Percentiles rank a stretch among this genome's conserved stretches.
phyloP scores from a whole-genome alignment of 2,329 filamentous ascomycete species.

The Talaromyces sp. region DNA sequence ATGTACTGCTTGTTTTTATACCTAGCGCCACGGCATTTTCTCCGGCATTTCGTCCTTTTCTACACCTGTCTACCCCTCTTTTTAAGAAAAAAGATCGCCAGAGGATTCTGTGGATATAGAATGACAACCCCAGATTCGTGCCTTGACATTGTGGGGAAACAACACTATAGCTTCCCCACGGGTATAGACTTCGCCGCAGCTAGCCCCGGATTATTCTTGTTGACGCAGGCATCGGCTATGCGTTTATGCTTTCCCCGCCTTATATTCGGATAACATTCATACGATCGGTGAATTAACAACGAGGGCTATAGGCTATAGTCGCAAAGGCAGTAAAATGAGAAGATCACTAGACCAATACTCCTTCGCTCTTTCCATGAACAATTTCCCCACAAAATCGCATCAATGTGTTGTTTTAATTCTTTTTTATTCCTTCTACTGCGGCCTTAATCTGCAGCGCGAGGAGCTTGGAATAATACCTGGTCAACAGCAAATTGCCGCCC shows the following conservation, averaged over 20 bases:
- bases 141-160: not conserved
- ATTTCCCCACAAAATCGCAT: not conserved
- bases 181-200: not conserved
- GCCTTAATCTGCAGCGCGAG: constrained; percentile 48
- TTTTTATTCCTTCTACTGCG: constrained; percentile 24
- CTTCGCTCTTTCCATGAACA: not conserved
- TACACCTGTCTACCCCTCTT: not conserved
- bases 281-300: not conserved
- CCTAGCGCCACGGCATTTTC: not conserved
- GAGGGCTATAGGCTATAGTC: no score
- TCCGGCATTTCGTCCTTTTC: not conserved
- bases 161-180: not conserved
- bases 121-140: not conserved
- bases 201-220: not conserved
- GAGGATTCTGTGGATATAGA: not conserved
- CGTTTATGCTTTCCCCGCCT: not conserved
- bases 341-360: not conserved
- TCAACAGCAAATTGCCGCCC: constrained; percentile 59
- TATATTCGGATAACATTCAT: not conserved
- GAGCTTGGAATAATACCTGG: constrained; percentile 54
- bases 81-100: not conserved
- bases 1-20: not conserved
- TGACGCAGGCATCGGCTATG: not conserved
- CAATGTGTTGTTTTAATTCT: not conserved
- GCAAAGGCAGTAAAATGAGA: not conserved